Evolutionary conservation across 495 filamentous ascomycete genomes (phyloP).

Genomic region (Aspergillus incahuasiensis): DNA sequence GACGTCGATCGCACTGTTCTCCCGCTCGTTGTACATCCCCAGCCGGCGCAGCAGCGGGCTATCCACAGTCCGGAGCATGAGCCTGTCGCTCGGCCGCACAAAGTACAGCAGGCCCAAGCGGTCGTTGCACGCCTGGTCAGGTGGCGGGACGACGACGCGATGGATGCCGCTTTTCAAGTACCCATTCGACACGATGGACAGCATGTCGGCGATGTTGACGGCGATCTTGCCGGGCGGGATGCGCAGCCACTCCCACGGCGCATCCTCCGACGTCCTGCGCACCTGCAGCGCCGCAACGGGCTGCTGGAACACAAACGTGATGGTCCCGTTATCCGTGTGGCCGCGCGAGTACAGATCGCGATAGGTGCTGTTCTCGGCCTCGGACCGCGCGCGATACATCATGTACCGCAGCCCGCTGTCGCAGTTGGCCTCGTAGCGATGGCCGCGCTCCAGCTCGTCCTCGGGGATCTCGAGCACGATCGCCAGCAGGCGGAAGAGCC

Average conservation of each 20-base stretch:
- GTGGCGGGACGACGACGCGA: background rate
- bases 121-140: background rate
- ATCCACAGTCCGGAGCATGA: background rate
- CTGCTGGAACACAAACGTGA: conserved; percentile 54
- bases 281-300: conserved; percentile 53
- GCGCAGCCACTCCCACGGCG: conserved; percentile 20
- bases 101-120: background rate
- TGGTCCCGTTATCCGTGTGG: conserved; percentile 50
- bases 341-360: conserved; percentile 42
- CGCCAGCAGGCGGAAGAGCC: conserved; percentile 45
- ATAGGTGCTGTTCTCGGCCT: conserved; percentile 37
- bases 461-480: conserved; percentile 49
- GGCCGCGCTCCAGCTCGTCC: conserved; percentile 42
- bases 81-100: background rate
- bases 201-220: conserved; percentile 45
- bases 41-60: background rate
- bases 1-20: conserved; percentile 4
- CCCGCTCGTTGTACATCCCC: background rate
- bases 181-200: conserved; percentile 10
- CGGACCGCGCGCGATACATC: conserved; percentile 44
- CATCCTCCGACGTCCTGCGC: conserved; percentile 15
- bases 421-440: conserved; percentile 46
- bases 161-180: background rate
- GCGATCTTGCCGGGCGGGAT: conserved; percentile 29
- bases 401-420: conserved; percentile 51